Base-by-base conservation (phyloP, 345 rosid species). In the Euclidium syriacum region DNA sequence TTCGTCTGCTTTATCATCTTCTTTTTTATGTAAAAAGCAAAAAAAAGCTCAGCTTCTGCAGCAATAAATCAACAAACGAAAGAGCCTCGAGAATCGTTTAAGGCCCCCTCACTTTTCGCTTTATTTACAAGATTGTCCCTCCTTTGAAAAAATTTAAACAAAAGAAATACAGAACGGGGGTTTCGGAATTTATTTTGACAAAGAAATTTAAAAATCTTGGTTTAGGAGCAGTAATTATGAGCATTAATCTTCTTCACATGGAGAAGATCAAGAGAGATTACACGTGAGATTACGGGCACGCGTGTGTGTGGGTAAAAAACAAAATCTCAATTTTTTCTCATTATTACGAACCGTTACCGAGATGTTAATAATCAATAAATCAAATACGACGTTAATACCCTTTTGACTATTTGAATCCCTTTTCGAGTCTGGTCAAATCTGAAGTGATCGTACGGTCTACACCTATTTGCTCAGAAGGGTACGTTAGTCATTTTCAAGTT, bases 201-300 rank as follows among this genome's bases (percentile, higher is more conserved):
- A 16, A 54, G 47, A 55, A 38, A 23, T 55, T 36, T n/a, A n/a
- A n/a, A 62, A 48, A 29, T 52, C 43, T 41, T 41, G 44, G 52
- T 64, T 41, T 16, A 6, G n/a, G 34, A 42, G 42, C n/a, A 15
- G 52, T 58, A 40, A 40, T 50, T 67, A 67, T 67, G 72, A 58
- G 14, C 65, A 67, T 67, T 58, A 49, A 58, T 58, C 65, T 39
- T 48, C 52, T 67, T 67, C 72, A 67, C 72, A 29, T 67, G 72
- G 19, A 58, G 12, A 57, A 57, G 40, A 26, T 58, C 63, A 10
- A 27, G 4, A 18, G 51, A 15, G 4, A 27, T 35, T 14, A 30
- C 72, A 58, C 65, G 72, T 67, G 72, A 58, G 65, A 16, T 49
- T 17, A 58, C 35, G 12, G 52, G 8, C 62, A 67, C 65, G 72